Percentiles rank a stretch among this genome's conserved stretches.
Evolutionary conservation across 2,329 filamentous ascomycete genomes (phyloP).

Genomic region (Cladosporium sp.): DNA sequence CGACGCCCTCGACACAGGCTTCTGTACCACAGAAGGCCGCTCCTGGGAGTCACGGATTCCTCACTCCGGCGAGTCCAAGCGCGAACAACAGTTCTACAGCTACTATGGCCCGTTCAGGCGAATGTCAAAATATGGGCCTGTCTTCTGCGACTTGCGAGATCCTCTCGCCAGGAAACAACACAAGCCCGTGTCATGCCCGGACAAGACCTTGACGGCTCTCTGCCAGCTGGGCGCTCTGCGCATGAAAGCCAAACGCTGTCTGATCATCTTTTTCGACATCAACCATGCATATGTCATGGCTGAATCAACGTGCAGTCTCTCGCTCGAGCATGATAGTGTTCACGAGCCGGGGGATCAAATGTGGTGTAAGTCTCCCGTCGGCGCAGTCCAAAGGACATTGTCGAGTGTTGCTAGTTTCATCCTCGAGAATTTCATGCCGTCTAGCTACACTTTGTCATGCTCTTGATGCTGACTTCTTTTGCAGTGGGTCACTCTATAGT

Average conservation of each 20-base stretch:
- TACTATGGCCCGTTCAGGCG: too few relatives aligned
- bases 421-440: too few relatives aligned
- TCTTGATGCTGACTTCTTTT: too few relatives aligned
- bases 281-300: constrained; percentile 50
- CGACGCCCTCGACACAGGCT: too few relatives aligned
- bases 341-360: constrained; percentile 27
- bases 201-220: constrained; percentile 42
- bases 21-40: too few relatives aligned
- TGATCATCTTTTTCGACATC: constrained; percentile 52
- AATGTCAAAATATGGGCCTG: constrained; percentile 24
- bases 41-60: too few relatives aligned
- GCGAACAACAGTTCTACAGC: too few relatives aligned
- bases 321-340: constrained; percentile 30
- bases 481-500: constrained; percentile 27
- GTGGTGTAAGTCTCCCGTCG: too few relatives aligned
- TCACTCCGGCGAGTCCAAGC: too few relatives aligned
- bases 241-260: constrained; percentile 44
- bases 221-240: constrained; percentile 51
- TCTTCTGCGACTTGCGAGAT: constrained; percentile 24
- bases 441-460: constrained; percentile 42
- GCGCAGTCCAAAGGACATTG: constrained; percentile 38
- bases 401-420: too few relatives aligned
- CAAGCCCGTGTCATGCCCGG: constrained; percentile 27
- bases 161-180: constrained; percentile 21
- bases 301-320: constrained; percentile 48